A percentile compares a stretch with the other conserved stretches of the same genome.
Conservation (phyloP, 1,284 basidiomycete genomes). For the Leccinum fallax region DNA sequence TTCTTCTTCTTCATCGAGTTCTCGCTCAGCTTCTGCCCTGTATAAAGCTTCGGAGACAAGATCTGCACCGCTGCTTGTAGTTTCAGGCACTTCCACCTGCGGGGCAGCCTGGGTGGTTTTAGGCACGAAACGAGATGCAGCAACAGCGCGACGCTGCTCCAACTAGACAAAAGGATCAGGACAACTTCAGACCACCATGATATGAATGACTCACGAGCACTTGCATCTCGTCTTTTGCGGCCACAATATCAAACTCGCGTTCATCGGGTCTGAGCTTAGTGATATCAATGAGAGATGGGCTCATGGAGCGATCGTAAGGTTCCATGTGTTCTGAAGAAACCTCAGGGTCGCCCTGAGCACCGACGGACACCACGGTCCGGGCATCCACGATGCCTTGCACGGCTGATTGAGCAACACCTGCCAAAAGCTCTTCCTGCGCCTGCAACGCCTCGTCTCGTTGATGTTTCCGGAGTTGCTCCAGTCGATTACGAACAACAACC, state of each 20-base stretch:
- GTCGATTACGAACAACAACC: slow-evolving; percentile 91
- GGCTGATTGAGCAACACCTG: slow-evolving; percentile 67
- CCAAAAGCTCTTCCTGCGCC: slow-evolving; percentile 90
- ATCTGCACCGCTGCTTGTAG: slow-evolving; percentile 68
- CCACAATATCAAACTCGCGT: slow-evolving; percentile 75
- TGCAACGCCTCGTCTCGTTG: slow-evolving; percentile 94
- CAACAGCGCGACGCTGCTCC: slow-evolving; percentile 74
- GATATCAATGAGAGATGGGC: slow-evolving; percentile 73
- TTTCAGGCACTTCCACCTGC: slow-evolving; percentile 50
- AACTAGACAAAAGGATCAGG: slow-evolving; percentile 49
- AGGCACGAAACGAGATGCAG: slow-evolving; percentile 83
- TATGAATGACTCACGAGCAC: slow-evolving; percentile 57
- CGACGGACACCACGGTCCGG: slow-evolving; percentile 38
- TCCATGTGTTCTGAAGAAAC: slow-evolving; percentile 64
- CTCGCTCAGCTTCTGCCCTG: slow-evolving; percentile 85
- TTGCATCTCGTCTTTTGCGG: slow-evolving; percentile 65
- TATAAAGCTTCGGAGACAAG: slow-evolving; percentile 85
- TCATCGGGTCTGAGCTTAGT: slow-evolving; percentile 74
- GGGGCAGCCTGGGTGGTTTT: slow-evolving; percentile 59
- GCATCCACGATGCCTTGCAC: slow-evolving; percentile 43
- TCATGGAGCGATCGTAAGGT: slow-evolving; percentile 82
- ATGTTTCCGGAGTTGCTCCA: slow-evolving; percentile 92
- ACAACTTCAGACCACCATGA: slow-evolving; percentile 3
- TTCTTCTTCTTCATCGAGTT: slow-evolving; percentile 95
- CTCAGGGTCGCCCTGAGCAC: slow-evolving; percentile 42